Conservation (phyloP, 495 filamentous ascomycete genomes). For the Xylaria venustula region DNA sequence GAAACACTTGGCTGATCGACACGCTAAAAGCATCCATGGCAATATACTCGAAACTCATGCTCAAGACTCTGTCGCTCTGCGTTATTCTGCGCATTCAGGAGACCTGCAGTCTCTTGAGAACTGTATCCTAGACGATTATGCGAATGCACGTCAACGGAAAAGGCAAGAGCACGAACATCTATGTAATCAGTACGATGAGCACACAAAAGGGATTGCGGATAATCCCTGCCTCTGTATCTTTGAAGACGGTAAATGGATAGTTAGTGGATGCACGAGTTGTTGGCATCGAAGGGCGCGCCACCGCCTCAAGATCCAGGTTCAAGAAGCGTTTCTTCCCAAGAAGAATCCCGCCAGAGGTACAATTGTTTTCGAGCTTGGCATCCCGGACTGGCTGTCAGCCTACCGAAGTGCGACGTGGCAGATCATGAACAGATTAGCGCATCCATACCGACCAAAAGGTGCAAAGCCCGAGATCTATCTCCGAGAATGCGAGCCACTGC, state of each 20-base stretch:
- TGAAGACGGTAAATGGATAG: slow-evolving; percentile 32
- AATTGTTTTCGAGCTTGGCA: slow-evolving; percentile 45
- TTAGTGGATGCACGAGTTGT: slow-evolving; percentile 23
- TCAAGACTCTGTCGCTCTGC: slow-evolving; percentile 42
- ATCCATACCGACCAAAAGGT: slow-evolving; percentile 2
- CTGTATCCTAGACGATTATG: slow-evolving; percentile 30
- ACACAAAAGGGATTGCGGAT: slow-evolving; percentile 33
- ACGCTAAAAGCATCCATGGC: slow-evolving; percentile 6
- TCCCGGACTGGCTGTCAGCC: slow-evolving; percentile 34
- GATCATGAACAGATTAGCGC: slow-evolving; percentile 26
- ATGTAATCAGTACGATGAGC: slow-evolving; percentile 37
- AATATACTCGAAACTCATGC: slow-evolving; percentile 46
- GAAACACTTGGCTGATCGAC: slow-evolving; percentile 39
- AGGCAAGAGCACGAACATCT: slow-evolving; percentile 35
- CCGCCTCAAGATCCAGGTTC: slow-evolving; percentile 35
- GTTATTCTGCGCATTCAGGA: slow-evolving; percentile 38
- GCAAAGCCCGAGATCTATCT: slow-evolving; percentile 20
- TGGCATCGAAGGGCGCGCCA: slow-evolving; percentile 17
- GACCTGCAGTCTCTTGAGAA: slow-evolving; percentile 28
- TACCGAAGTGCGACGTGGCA: slow-evolving; percentile 50
- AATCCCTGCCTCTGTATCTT: slow-evolving; percentile 24
- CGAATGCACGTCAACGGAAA: slow-evolving; percentile 29
- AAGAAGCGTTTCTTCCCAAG: slow-evolving; percentile 48
- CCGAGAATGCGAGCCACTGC: slow-evolving; percentile 19
- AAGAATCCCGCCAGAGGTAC: slow-evolving; percentile 25